phyloP scores from a whole-genome alignment of 768 basidiomycete species.

The Calocybe gangraenosa region DNA sequence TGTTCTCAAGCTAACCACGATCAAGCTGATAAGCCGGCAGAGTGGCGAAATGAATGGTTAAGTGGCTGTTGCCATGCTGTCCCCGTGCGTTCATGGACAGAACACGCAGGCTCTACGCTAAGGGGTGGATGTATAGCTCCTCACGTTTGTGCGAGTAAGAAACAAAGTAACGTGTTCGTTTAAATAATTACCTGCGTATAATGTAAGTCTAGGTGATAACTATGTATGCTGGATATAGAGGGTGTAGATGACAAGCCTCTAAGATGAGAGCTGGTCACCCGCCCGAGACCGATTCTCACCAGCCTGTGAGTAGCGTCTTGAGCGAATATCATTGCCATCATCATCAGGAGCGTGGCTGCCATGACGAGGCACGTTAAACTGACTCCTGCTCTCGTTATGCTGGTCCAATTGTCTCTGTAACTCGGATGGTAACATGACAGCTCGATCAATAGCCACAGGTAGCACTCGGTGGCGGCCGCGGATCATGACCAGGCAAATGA shows the following conservation, averaged over 20 bases:
- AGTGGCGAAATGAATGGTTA: not conserved
- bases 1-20: constrained; percentile 4
- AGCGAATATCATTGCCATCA: not conserved
- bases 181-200: not conserved
- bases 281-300: too few species aligned
- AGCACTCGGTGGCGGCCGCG: constrained; percentile 89
- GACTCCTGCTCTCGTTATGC: constrained; percentile 9
- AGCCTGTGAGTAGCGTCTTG: too few species aligned
- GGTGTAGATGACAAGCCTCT: not conserved
- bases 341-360: constrained; percentile 1
- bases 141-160: too few species aligned
- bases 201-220: constrained; percentile 1
- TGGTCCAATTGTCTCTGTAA: constrained; percentile 31
- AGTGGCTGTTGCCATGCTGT: too few species aligned
- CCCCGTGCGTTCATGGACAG: too few species aligned
- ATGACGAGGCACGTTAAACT: not conserved
- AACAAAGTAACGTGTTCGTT: too few species aligned
- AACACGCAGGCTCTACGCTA: too few species aligned
- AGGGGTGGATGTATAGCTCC: too few species aligned
- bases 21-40: constrained; percentile 8
- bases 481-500: constrained; percentile 87
- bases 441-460: constrained; percentile 85
- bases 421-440: constrained; percentile 76
- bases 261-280: not conserved
- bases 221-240: not conserved